Conservation (phyloP, 2,329 filamentous ascomycete species). For the Diaporthe citrichinensis region DNA sequence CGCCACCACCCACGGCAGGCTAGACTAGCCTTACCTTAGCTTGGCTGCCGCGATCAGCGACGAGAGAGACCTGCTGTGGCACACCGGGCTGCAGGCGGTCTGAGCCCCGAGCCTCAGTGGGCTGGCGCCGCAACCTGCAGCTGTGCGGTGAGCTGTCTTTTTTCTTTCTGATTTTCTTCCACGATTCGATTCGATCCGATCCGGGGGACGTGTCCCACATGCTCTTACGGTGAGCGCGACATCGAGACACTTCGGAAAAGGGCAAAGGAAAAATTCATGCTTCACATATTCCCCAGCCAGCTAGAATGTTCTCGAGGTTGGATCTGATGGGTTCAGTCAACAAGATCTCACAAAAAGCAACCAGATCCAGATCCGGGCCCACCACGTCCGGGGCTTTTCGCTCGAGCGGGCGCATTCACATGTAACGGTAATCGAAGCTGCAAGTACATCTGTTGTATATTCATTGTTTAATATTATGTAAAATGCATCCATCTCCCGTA, state of each 20-base stretch:
- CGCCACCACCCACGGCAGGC: not conserved
- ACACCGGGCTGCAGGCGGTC: slow-evolving; percentile 28
- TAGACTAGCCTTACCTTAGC: slow-evolving; percentile 21
- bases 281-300: not conserved
- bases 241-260: not conserved
- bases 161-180: not conserved
- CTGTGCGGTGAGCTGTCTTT: slow-evolving; percentile 39
- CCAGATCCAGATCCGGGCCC: slow-evolving; percentile 19
- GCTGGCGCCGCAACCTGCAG: slow-evolving; percentile 28
- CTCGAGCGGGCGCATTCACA: not conserved
- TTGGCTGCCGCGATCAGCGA: slow-evolving; percentile 34
- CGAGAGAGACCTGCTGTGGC: slow-evolving; percentile 4
- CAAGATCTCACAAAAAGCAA: slow-evolving; percentile 18
- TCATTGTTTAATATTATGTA: slow-evolving; percentile 4
- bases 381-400: not conserved
- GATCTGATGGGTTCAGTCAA: not conserved
- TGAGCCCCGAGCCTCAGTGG: slow-evolving; percentile 13
- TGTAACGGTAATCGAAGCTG: not conserved
- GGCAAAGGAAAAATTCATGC: not conserved
- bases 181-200: slow-evolving; percentile 2
- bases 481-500: not conserved
- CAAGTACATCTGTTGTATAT: not conserved
- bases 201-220: not conserved
- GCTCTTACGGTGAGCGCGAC: not conserved
- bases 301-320: not conserved